Percentiles rank a stretch among this genome's conserved stretches.
These are phyloP conservation scores for Aristolochia fimbriata DNA, from an alignment of 164 flowering plant genomes.

Conservation along the genomic window DNA sequence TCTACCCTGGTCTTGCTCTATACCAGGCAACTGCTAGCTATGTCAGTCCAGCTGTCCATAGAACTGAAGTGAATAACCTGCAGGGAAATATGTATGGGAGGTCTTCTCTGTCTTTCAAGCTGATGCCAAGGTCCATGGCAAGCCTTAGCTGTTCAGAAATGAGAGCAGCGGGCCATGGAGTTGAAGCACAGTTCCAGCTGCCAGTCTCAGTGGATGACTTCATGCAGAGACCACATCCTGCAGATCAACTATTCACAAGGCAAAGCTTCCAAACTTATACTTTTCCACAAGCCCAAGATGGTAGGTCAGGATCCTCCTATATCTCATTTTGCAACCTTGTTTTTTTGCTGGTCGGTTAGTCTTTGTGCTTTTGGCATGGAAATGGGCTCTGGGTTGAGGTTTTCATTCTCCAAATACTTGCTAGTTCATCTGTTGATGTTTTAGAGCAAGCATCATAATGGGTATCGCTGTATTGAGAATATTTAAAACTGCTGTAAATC, in stretches of 20 bases:
- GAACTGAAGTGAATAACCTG: constrained; percentile 45
- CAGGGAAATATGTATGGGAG: constrained; percentile 73
- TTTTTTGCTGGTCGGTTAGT: background rate
- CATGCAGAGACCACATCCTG: constrained; percentile 81
- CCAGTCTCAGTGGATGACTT: constrained; percentile 94
- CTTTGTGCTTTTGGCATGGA: background rate
- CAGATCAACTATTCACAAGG: constrained; percentile 59
- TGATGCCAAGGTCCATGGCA: constrained; percentile 90
- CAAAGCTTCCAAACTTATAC: constrained; percentile 44
- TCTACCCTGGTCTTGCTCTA: constrained; percentile 89
- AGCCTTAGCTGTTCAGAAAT: constrained; percentile 86
- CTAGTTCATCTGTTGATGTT: too few species aligned
- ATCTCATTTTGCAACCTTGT: background rate
- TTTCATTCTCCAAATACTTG: too few species aligned
- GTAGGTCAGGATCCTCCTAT: constrained; percentile 27
- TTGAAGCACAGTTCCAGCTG: constrained; percentile 92
- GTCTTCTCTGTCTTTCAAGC: constrained; percentile 77
- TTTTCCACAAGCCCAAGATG: constrained; percentile 58
- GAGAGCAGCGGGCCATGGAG: constrained; percentile 94
- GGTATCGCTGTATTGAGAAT: too few species aligned
- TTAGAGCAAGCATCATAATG: too few species aligned
- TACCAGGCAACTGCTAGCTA: constrained; percentile 96
- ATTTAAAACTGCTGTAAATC: too few species aligned
- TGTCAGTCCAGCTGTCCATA: constrained; percentile 64
- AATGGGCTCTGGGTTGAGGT: too few species aligned